Conservation (phyloP, 805 yeast genomes). For the Torulaspora quercuum region DNA sequence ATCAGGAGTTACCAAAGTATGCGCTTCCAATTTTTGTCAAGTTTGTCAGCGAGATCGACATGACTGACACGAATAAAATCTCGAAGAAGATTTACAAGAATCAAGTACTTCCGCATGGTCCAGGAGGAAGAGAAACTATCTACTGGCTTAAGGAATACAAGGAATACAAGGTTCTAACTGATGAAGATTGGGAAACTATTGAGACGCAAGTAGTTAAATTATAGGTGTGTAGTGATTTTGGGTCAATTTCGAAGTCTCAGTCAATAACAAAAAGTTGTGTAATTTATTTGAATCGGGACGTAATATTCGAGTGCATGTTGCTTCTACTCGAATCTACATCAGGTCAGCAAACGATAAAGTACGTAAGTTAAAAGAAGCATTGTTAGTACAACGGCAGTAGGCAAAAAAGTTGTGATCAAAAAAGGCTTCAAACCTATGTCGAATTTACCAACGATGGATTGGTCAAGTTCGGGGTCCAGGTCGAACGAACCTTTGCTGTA, state of each 20-base stretch:
- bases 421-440: constrained; percentile 17
- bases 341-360: constrained; percentile 1
- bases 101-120: constrained; percentile 68
- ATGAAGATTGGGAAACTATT: constrained; percentile 51
- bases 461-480: constrained; percentile 17
- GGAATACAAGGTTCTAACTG: constrained; percentile 54
- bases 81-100: constrained; percentile 65
- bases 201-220: constrained; percentile 27
- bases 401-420: constrained; percentile 9
- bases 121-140: constrained; percentile 52
- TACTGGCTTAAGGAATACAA: constrained; percentile 62
- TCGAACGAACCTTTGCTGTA: constrained; percentile 53
- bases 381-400: constrained; percentile 14
- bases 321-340: not conserved
- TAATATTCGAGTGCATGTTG: too few species aligned
- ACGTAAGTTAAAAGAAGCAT: constrained; percentile 19
- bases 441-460: constrained; percentile 24
- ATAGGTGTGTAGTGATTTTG: constrained; percentile 14
- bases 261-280: too few species aligned
- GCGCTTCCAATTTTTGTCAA: constrained; percentile 83
- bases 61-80: constrained; percentile 80
- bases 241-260: too few species aligned
- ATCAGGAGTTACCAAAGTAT: constrained; percentile 63
- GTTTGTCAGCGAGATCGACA: constrained; percentile 56
- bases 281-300: too few species aligned